phyloP scores from a whole-genome alignment of 2,329 filamentous ascomycete species.

The Exophiala sp. region DNA sequence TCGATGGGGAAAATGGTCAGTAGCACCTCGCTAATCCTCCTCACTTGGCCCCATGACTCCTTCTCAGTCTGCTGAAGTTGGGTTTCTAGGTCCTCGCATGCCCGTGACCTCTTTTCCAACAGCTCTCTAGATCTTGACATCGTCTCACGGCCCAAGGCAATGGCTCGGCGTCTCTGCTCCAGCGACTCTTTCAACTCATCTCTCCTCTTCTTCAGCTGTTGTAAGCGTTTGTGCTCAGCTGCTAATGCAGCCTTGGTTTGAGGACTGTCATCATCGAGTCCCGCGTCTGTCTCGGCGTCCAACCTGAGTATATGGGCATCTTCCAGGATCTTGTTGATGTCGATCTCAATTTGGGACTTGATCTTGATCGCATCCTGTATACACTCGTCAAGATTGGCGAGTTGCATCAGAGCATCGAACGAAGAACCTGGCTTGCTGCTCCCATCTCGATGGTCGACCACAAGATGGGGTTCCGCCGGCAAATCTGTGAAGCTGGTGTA shows the following conservation, averaged over 20 bases:
- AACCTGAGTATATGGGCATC: slow-evolving; percentile 28
- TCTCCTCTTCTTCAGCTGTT: slow-evolving; percentile 31
- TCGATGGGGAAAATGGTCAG: slow-evolving; percentile 73
- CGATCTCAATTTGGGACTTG: slow-evolving; percentile 64
- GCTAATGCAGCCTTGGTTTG: slow-evolving; percentile 17
- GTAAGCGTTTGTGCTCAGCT: slow-evolving; percentile 25
- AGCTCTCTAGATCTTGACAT: slow-evolving; percentile 4
- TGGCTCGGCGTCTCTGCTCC: slow-evolving; percentile 26
- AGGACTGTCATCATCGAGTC: slow-evolving; percentile 32
- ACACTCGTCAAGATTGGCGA: slow-evolving; percentile 82
- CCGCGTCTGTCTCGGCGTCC: slow-evolving; percentile 38
- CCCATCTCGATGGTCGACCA: slow-evolving; percentile 16
- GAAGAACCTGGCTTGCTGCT: slow-evolving; percentile 55
- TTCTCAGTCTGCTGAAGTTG: slow-evolving; percentile 39
- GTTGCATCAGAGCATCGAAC: slow-evolving; percentile 79
- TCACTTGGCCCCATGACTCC: slow-evolving; percentile 74
- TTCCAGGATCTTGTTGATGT: slow-evolving; percentile 55
- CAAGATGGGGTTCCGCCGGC: slow-evolving; percentile 38
- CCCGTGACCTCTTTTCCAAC: slow-evolving; percentile 8
- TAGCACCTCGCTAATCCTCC: slow-evolving; percentile 81
- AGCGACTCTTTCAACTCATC: slow-evolving; percentile 43
- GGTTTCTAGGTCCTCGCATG: slow-evolving; percentile 12
- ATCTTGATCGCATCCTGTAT: slow-evolving; percentile 84
- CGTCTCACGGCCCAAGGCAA: slow-evolving; percentile 12
- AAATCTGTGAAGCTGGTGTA: slow-evolving; percentile 71